phyloP scores from a whole-genome alignment of 2,329 filamentous ascomycete genomes.

The Botrytis paeoniae region DNA sequence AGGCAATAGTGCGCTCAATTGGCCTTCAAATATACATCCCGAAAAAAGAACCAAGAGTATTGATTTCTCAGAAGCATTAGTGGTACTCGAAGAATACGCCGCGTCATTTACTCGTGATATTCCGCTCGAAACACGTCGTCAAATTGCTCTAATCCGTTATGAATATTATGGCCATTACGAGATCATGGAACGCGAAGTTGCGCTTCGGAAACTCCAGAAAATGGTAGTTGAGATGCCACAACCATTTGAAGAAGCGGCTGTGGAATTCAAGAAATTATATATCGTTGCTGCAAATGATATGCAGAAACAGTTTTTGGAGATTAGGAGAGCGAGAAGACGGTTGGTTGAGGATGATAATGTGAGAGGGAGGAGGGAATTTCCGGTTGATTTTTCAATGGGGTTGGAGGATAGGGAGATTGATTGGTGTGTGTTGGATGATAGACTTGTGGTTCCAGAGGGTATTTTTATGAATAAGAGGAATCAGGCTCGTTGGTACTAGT shows the following conservation, averaged over 20 bases:
- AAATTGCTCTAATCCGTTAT: background rate
- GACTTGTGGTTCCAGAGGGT: background rate
- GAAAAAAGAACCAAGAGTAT: background rate
- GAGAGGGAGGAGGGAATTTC: background rate
- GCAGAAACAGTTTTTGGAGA: conserved; percentile 9
- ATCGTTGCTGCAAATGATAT: background rate
- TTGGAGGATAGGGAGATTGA: background rate
- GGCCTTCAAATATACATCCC: no score
- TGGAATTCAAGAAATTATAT: background rate
- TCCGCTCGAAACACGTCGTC: background rate
- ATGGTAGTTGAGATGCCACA: background rate
- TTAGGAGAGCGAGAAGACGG: background rate
- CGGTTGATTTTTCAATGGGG: background rate
- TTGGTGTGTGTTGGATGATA: background rate
- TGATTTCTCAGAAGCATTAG: background rate
- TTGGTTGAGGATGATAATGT: background rate
- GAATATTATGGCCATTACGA: background rate
- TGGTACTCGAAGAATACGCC: conserved; percentile 7
- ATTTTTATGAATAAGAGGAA: background rate
- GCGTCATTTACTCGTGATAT: conserved; percentile 13
- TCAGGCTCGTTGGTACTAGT: background rate
- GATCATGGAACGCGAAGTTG: background rate
- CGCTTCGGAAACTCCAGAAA: background rate
- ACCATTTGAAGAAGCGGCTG: background rate
- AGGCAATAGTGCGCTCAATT: no score